Evolutionary conservation across 2,329 filamentous ascomycete genomes (phyloP).

Genomic region (Byssoonygena ceratinophila): DNA sequence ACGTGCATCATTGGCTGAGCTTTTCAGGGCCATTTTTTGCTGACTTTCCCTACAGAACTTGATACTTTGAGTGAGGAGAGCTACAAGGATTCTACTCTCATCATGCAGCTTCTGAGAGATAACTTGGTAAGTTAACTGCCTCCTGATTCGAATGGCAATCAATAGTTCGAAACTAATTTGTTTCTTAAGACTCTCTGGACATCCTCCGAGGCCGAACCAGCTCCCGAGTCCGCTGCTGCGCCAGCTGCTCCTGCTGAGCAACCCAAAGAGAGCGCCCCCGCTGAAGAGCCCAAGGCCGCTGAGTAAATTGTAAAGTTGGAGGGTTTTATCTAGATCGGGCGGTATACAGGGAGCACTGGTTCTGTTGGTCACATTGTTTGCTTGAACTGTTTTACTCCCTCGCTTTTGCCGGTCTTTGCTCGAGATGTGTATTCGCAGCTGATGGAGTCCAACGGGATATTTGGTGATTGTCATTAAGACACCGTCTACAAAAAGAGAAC

Average conservation of each 20-base stretch:
- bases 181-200: slow-evolving; percentile 86
- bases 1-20: slow-evolving; percentile 26
- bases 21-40: not conserved
- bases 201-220: slow-evolving; percentile 88
- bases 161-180: not conserved
- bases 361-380: slow-evolving; percentile 10
- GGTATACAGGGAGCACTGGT: slow-evolving; percentile 16
- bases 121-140: slow-evolving; percentile 58
- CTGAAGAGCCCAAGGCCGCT: slow-evolving; percentile 33
- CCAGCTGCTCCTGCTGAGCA: slow-evolving; percentile 25
- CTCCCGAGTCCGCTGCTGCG: slow-evolving; percentile 42
- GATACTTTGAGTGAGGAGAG: slow-evolving; percentile 96
- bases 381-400: slow-evolving; percentile 12
- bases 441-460: slow-evolving; percentile 12
- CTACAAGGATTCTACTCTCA: slow-evolving; percentile 98
- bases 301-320: slow-evolving; percentile 33
- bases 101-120: slow-evolving; percentile 97
- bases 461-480: slow-evolving; percentile 12
- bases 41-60: slow-evolving; percentile 54
- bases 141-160: not conserved
- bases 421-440: slow-evolving; percentile 4
- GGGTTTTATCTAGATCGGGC: slow-evolving; percentile 20
- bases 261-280: slow-evolving; percentile 35
- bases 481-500: slow-evolving; percentile 7
- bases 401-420: slow-evolving; percentile 9